Conservation (phyloP, 176 grass and related monocot genomes). For the Melocanna baccifera region DNA sequence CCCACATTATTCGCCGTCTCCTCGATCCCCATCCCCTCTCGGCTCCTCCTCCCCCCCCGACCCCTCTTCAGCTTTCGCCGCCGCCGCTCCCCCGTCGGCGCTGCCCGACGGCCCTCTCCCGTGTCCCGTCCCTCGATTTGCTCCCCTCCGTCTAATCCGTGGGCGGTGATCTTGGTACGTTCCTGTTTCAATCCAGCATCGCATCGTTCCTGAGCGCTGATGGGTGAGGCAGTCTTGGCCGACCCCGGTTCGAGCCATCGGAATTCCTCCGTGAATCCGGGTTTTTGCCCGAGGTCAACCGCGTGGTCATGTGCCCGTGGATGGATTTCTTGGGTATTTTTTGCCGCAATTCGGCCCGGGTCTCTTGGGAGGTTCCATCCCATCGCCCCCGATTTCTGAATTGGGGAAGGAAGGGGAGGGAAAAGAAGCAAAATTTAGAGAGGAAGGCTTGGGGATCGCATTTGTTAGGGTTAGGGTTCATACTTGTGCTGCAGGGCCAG, state of each 20-base stretch:
- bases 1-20: not conserved
- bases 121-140: not conserved
- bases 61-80: not conserved
- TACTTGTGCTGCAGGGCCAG: not conserved
- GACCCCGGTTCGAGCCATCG: not conserved
- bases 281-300: not conserved
- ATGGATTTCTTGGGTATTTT: not conserved
- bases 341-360: not conserved
- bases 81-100: not conserved
- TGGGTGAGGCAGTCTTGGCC: not conserved
- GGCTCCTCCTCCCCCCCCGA: not conserved
- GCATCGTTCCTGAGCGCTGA: not conserved
- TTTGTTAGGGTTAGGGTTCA: not conserved
- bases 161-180: not conserved
- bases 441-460: not conserved
- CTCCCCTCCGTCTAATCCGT: not conserved
- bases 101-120: no score
- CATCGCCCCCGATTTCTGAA: not conserved
- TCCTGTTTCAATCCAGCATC: not conserved
- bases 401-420: not conserved
- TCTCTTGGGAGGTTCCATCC: not conserved
- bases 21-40: conserved; percentile 1
- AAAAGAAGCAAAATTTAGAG: not conserved
- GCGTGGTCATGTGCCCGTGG: not conserved
- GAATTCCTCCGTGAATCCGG: not conserved